Conservation (phyloP, 805 yeast genomes). For the Scheffersomyces stipitis region DNA sequence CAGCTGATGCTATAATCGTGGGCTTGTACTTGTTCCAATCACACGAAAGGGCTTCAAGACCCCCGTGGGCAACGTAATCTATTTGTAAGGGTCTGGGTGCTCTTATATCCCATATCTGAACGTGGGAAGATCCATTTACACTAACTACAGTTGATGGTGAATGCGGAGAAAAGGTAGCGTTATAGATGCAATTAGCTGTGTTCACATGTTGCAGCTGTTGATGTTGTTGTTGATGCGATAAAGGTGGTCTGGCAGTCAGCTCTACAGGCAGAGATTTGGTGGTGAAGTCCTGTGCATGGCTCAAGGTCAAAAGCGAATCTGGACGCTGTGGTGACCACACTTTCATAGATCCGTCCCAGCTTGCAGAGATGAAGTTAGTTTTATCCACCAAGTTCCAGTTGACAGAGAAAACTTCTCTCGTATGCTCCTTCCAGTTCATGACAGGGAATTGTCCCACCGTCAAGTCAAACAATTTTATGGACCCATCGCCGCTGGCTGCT, state of each 20-base stretch:
- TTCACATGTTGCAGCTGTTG: slow-evolving; percentile 30
- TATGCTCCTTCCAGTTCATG: slow-evolving; percentile 74
- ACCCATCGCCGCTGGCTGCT: slow-evolving; percentile 88
- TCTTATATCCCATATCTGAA: slow-evolving; percentile 82
- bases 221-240: slow-evolving; percentile 32
- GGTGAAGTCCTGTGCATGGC: slow-evolving; percentile 28
- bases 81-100: slow-evolving; percentile 58
- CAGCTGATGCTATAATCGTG: slow-evolving; percentile 78
- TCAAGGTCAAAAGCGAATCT: slow-evolving; percentile 57
- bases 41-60: slow-evolving; percentile 74
- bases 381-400: slow-evolving; percentile 75
- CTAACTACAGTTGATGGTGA: slow-evolving; percentile 67
- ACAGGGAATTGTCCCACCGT: slow-evolving; percentile 69
- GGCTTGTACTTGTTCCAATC: slow-evolving; percentile 92
- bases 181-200: slow-evolving; percentile 67
- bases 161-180: slow-evolving; percentile 82
- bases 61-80: slow-evolving; percentile 71
- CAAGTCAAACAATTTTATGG: slow-evolving; percentile 77
- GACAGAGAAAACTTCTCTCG: slow-evolving; percentile 69
- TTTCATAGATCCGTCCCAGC: slow-evolving; percentile 92
- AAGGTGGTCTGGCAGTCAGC: slow-evolving; percentile 23
- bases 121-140: slow-evolving; percentile 71
- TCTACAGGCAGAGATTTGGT: slow-evolving; percentile 23
- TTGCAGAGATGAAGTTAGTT: slow-evolving; percentile 65
- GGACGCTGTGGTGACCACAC: slow-evolving; percentile 69